Conservation (phyloP, 768 basidiomycete species). For the Nevesoporus exiguus region DNA sequence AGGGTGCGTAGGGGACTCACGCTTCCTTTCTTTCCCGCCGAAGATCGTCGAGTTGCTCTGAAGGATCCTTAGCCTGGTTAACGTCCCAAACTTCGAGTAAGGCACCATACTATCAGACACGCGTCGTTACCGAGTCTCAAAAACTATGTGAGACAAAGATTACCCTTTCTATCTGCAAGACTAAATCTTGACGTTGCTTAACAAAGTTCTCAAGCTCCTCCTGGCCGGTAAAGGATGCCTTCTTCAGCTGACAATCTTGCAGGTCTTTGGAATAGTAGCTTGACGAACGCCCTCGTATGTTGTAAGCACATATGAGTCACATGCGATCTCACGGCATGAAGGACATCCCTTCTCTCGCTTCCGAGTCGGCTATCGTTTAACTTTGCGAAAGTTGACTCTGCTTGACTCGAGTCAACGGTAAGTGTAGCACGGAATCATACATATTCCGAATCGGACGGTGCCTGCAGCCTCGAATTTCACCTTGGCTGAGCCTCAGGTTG, state of each 20-base stretch:
- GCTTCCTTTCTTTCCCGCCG: constrained; percentile 42
- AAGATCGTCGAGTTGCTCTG: constrained; percentile 41
- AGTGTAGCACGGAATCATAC: too few relatives aligned
- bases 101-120: constrained; percentile 34
- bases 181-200: constrained; percentile 31
- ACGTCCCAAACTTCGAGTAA: constrained; percentile 42
- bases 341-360: too few relatives aligned
- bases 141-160: not conserved
- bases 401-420: too few relatives aligned
- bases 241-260: constrained; percentile 30
- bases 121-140: not conserved
- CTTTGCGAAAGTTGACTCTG: too few relatives aligned
- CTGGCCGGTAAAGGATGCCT: constrained; percentile 26
- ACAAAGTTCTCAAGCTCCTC: constrained; percentile 33
- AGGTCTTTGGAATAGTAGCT: constrained; percentile 30
- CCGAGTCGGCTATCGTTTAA: too few relatives aligned
- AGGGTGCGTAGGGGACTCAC: constrained; percentile 29
- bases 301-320: too few relatives aligned
- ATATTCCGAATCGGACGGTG: too few relatives aligned
- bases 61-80: constrained; percentile 36
- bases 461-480: too few relatives aligned
- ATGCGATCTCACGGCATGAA: too few relatives aligned
- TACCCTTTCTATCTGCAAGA: constrained; percentile 34
- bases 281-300: constrained; percentile 31
- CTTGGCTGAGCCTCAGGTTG: too few relatives aligned